Conservation (phyloP, 129 eudicot species). For the Lactuca saligna region DNA sequence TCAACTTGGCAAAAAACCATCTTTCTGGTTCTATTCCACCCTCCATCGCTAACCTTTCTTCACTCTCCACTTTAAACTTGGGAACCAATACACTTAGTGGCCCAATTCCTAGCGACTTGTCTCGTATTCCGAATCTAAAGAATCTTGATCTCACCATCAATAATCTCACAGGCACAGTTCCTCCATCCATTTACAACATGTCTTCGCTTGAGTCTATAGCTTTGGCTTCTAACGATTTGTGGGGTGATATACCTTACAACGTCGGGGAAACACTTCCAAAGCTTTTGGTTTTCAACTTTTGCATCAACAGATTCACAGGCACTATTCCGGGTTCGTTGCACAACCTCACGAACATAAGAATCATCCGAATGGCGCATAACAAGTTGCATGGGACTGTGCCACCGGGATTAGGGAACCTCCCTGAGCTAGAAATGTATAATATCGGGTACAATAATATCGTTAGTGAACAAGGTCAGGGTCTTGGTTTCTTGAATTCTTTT, state of each 20-base stretch:
- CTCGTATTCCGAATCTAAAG: conserved; percentile 42
- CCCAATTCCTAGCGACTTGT: conserved; percentile 44
- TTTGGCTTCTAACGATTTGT: conserved; percentile 53
- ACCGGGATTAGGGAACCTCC: conserved; percentile 69
- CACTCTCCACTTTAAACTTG: conserved; percentile 42
- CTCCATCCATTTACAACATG: conserved; percentile 70
- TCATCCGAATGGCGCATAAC: conserved; percentile 59
- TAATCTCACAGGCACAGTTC: conserved; percentile 53
- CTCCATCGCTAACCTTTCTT: conserved; percentile 55
- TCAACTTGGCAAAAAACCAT: conserved; percentile 53
- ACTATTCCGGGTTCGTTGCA: conserved; percentile 71
- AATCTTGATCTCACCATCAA: conserved; percentile 66
- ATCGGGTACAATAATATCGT: conserved; percentile 57
- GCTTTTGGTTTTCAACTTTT: conserved; percentile 52
- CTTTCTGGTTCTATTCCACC: conserved; percentile 59
- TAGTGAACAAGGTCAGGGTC: conserved; percentile 37
- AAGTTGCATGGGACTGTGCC: conserved; percentile 59
- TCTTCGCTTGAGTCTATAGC: conserved; percentile 56
- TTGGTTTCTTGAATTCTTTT: conserved; percentile 49
- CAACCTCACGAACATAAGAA: conserved; percentile 58
- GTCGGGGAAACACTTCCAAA: conserved; percentile 57
- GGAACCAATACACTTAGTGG: conserved; percentile 59
- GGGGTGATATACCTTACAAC: conserved; percentile 59
- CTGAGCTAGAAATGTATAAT: conserved; percentile 55
- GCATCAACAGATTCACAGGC: conserved; percentile 73